Base-by-base conservation (phyloP, 2,329 filamentous ascomycete species). In the Sarocladiaceae sp. region DNA sequence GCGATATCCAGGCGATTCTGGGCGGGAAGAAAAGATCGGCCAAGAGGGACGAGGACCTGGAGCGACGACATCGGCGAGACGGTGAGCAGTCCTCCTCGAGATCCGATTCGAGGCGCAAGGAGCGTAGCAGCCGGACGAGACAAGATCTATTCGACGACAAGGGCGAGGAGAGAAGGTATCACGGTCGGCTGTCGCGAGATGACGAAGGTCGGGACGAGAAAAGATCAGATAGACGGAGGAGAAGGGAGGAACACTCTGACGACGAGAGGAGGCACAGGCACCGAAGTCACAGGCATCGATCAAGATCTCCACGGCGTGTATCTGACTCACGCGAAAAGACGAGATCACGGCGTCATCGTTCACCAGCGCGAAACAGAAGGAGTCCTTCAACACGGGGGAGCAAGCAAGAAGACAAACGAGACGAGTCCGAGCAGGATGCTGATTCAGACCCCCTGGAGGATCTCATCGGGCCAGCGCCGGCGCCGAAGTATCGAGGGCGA, bases 401-500 rank as follows among this genome's bases (percentile, higher is more conserved):
- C 11, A 12, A 33, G 11, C 43, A 47, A 34, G 16, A 16, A 18
- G 9, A 5, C 23, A 20, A 9, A 26, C 15, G 11, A 13, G 13
- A 29, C 3, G 10, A 32, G 6, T 29, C 26, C 9, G 26, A 42
- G 26, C 4, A 33, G 18, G 26, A 32, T 10, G 50, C 58, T 4
- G 55, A 58, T 31, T 89, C 85, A 0, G 87, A 94, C 58, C 82
- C 86, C 1, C 66, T 89, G 3, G 82, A 89, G 46, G 79, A 83
- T 3, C 67, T 91, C 16, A 82, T 95, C 26, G 90, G 89, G 0
- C 88, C 88, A 1, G 80, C 77, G 7, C 80, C 82, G 21, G 73
- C 72, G 16, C 65, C 68, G 3, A 62, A 50, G 34, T 56, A 56
- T 40, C 81, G 86, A 21, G 88, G 88, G 9, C 79, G 88, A 31